Percentiles rank a stretch among this genome's conserved stretches.
phyloP scores from a whole-genome alignment of 2,329 filamentous ascomycete species.

The Acephala macrosclerotiorum region DNA sequence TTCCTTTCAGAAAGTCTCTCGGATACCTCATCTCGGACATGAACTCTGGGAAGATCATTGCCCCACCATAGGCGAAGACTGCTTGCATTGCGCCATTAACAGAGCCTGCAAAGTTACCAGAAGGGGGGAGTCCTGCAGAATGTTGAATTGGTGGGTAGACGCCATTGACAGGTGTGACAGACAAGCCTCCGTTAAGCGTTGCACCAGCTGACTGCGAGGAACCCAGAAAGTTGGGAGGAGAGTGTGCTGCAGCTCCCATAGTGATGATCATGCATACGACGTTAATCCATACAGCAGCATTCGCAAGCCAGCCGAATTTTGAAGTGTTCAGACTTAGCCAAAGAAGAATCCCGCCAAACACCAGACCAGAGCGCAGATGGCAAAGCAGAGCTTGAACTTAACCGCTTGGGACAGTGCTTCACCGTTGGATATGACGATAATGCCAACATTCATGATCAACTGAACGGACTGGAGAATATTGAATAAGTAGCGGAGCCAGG shows the following conservation, averaged over 20 bases:
- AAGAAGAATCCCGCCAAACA: conserved; percentile 57
- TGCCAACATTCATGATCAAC: conserved; percentile 56
- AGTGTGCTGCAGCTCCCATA: conserved; percentile 59
- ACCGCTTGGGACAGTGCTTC: conserved; percentile 61
- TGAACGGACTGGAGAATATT: conserved; percentile 49
- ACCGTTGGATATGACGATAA: conserved; percentile 59
- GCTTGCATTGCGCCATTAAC: conserved; percentile 13
- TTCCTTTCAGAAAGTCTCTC: conserved; percentile 51
- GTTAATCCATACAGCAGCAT: conserved; percentile 62
- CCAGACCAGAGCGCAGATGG: conserved; percentile 58
- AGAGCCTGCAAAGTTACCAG: conserved; percentile 4
- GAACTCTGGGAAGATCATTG: conserved; percentile 62
- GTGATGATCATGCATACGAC: conserved; percentile 60
- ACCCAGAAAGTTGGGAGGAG: conserved; percentile 54
- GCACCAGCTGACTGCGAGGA: conserved; percentile 24
- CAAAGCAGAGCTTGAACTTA: conserved; percentile 57
- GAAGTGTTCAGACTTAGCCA: conserved; percentile 62
- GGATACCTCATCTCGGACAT: conserved; percentile 58
- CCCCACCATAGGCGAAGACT: conserved; percentile 56
- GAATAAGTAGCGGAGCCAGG: conserved; percentile 7
- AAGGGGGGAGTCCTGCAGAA: conserved; percentile 10
- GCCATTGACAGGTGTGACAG: conserved; percentile 45
- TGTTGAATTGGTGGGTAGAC: conserved; percentile 34
- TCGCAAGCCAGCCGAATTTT: conserved; percentile 61
- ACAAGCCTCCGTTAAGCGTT: conserved; percentile 55